Percentiles rank a stretch among this genome's conserved stretches.
Evolutionary conservation across 2,329 filamentous ascomycete genomes (phyloP).

Genomic region (Penicillium sp.): DNA sequence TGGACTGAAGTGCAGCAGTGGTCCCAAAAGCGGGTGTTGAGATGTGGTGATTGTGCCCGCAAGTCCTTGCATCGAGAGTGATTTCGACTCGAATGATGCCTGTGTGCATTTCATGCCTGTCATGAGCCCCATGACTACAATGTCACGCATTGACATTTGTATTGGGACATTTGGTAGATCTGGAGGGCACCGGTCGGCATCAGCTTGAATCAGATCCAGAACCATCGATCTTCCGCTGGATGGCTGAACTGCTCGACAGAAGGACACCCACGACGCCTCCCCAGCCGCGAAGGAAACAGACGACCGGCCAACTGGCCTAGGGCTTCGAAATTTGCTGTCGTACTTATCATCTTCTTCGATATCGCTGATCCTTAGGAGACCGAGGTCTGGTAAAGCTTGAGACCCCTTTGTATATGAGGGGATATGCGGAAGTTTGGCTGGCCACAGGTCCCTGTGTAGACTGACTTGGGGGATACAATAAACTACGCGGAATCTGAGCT

Average conservation of each 20-base stretch:
- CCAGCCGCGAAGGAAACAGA: conserved; percentile 3
- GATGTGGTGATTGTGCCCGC: conserved; percentile 14
- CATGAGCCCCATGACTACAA: conserved; percentile 13
- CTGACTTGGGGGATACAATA: conserved; percentile 10
- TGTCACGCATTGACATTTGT: conserved; percentile 14
- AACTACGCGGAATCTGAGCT: conserved; percentile 12
- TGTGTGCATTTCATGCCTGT: conserved; percentile 14
- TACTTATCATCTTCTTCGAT: not conserved
- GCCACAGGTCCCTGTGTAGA: conserved; percentile 8
- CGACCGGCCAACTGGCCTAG: not conserved
- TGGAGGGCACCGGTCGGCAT: conserved; percentile 12
- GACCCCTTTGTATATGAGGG: conserved; percentile 9
- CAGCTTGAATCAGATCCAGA: conserved; percentile 8
- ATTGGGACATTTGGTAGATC: conserved; percentile 13
- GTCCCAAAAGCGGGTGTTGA: conserved; percentile 10
- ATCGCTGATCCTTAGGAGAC: not conserved
- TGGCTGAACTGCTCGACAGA: conserved; percentile 11
- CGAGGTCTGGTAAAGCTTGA: not conserved
- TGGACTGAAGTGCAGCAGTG: conserved; percentile 12
- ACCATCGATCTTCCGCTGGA: conserved; percentile 10
- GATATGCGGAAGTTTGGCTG: conserved; percentile 8
- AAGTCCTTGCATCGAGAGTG: conserved; percentile 12
- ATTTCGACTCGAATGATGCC: conserved; percentile 12
- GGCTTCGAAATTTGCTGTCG: too few relatives aligned
- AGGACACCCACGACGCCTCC: conserved; percentile 13